Evolutionary conservation across 495 filamentous ascomycete genomes (phyloP).

Genomic region (Aspergillus biplanus): DNA sequence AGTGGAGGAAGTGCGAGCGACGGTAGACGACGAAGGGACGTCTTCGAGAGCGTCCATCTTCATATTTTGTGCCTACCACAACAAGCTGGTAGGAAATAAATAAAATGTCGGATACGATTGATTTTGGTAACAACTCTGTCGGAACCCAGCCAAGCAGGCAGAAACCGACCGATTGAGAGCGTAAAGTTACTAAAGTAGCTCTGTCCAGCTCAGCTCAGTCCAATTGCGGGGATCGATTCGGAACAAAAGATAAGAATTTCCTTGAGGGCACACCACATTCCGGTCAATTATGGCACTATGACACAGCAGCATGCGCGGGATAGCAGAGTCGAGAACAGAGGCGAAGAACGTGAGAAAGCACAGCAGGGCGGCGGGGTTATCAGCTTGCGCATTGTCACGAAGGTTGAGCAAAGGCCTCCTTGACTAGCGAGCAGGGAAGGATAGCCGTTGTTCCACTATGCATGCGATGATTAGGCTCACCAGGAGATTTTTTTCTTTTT

Average conservation of each 20-base stretch:
- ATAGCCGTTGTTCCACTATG: constrained; percentile 20
- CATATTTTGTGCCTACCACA: neutral
- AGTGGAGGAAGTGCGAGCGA: neutral
- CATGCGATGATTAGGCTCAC: constrained; percentile 11
- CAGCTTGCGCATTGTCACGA: constrained; percentile 17
- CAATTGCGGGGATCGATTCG: constrained; percentile 22
- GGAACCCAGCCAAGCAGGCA: neutral
- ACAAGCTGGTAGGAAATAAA: neutral
- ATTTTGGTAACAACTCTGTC: neutral
- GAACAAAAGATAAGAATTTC: constrained; percentile 16
- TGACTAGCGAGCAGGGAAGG: constrained; percentile 16
- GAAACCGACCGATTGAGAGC: neutral
- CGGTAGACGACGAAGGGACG: constrained; percentile 1
- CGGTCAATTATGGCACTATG: constrained; percentile 23
- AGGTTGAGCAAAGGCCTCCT: constrained; percentile 25
- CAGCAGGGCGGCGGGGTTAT: constrained; percentile 25
- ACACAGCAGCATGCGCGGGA: constrained; percentile 4
- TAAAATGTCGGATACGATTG: neutral
- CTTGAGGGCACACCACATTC: neutral
- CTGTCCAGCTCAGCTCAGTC: constrained; percentile 3
- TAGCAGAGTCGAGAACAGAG: constrained; percentile 11
- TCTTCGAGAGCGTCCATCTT: constrained; percentile 1
- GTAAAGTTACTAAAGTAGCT: constrained; percentile 2
- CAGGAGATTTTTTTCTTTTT: neutral
- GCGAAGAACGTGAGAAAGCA: constrained; percentile 6